phyloP scores from a whole-genome alignment of 1,284 basidiomycete genomes.

The Hemileia vastatrix region DNA sequence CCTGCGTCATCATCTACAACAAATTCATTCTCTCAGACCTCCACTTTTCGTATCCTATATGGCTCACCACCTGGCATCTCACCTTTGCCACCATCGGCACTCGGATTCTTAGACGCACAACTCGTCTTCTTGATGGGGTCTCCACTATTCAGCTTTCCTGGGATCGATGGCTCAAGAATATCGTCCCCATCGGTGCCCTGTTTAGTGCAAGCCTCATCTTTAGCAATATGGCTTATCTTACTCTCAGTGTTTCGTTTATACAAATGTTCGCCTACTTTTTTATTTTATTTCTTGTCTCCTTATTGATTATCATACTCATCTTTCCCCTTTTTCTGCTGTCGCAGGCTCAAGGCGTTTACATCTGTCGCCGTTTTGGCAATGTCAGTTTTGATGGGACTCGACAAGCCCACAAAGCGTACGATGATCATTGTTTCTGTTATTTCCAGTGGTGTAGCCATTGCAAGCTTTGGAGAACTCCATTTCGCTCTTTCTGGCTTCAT shows the following conservation, averaged over 20 bases:
- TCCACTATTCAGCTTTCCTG: slow-evolving; percentile 37
- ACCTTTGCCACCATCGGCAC: slow-evolving; percentile 19
- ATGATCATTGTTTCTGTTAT: slow-evolving; percentile 48
- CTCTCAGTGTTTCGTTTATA: slow-evolving; percentile 30
- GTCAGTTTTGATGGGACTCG: slow-evolving; percentile 39
- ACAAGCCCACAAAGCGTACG: slow-evolving; percentile 35
- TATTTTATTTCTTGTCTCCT: slow-evolving; percentile 22
- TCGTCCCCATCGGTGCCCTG: slow-evolving; percentile 26
- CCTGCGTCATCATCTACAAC: slow-evolving; percentile 32
- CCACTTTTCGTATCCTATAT: slow-evolving; percentile 7
- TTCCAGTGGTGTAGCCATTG: slow-evolving; percentile 45
- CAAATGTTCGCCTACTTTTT: slow-evolving; percentile 26
- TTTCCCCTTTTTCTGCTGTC: slow-evolving; percentile 27
- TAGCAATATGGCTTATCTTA: slow-evolving; percentile 34
- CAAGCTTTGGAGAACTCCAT: slow-evolving; percentile 22
- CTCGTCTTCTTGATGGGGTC: slow-evolving; percentile 24
- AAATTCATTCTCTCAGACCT: slow-evolving; percentile 27
- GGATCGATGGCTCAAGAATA: slow-evolving; percentile 30
- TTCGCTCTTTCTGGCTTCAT: slow-evolving; percentile 41
- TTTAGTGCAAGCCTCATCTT: slow-evolving; percentile 31
- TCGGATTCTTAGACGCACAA: slow-evolving; percentile 10
- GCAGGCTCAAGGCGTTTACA: slow-evolving; percentile 48
- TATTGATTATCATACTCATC: slow-evolving; percentile 52
- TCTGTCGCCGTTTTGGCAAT: slow-evolving; percentile 39
- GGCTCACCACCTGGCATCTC: slow-evolving; percentile 15